Conservation (phyloP, 2,329 filamentous ascomycete genomes). For the Calonectria hawksworthii region DNA sequence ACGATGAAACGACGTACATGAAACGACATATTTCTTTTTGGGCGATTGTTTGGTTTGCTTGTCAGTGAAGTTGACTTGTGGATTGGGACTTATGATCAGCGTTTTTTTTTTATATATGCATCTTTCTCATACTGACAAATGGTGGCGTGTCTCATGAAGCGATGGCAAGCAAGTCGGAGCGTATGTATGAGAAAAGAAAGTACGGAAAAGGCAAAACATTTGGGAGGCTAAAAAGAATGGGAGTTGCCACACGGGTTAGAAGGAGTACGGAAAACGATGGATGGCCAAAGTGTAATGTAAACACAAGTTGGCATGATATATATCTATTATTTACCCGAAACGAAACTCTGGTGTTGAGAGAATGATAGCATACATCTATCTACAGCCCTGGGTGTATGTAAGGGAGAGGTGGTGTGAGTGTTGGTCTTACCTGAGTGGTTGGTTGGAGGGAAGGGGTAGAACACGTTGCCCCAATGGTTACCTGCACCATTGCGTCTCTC, state of each 20-base stretch:
- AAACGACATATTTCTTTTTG: slow-evolving; percentile 42
- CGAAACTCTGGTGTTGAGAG: background rate
- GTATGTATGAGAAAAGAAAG: slow-evolving; percentile 13
- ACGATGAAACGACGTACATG: slow-evolving; percentile 48
- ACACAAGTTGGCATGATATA: background rate
- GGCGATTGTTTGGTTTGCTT: slow-evolving; percentile 38
- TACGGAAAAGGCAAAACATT: slow-evolving; percentile 2
- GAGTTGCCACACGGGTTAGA: background rate
- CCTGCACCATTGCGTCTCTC: too few relatives aligned
- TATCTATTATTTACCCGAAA: background rate
- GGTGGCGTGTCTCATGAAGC: background rate
- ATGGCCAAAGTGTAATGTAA: slow-evolving; percentile 5
- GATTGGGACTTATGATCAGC: slow-evolving; percentile 33
- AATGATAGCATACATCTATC: background rate
- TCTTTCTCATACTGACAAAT: background rate
- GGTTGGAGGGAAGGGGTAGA: background rate
- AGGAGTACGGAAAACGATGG: slow-evolving; percentile 11
- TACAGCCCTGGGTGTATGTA: background rate
- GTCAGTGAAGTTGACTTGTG: slow-evolving; percentile 14
- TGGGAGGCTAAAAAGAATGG: slow-evolving; percentile 1
- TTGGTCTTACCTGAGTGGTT: background rate
- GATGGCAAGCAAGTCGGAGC: background rate
- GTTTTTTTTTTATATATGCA: slow-evolving; percentile 23
- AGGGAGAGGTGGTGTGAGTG: background rate
- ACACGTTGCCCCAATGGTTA: background rate